Conservation (phyloP, 2,329 filamentous ascomycete species). For the Venturia oleaginea region DNA sequence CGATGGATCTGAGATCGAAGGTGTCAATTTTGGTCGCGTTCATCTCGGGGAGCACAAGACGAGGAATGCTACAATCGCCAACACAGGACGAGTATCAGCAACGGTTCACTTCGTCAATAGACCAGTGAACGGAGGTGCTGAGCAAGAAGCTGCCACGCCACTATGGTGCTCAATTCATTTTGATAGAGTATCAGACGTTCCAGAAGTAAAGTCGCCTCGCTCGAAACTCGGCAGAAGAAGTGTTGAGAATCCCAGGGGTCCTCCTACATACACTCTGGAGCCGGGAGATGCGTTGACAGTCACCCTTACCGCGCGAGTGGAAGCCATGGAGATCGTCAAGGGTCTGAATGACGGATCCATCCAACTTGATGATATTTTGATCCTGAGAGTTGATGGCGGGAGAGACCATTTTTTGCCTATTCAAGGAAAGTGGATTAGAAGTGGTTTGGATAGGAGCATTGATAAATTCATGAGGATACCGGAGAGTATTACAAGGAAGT, state of each 20-base stretch:
- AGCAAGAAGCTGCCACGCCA: constrained; percentile 36
- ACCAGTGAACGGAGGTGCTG: constrained; percentile 42
- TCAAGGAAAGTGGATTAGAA: constrained; percentile 67
- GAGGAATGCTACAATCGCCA: constrained; percentile 73
- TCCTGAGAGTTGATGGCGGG: constrained; percentile 74
- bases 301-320: constrained; percentile 58
- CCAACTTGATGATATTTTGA: constrained; percentile 73
- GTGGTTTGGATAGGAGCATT: constrained; percentile 76
- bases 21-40: constrained; percentile 71
- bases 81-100: constrained; percentile 76
- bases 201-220: not conserved
- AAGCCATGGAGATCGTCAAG: constrained; percentile 53
- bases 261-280: constrained; percentile 56
- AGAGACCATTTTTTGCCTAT: constrained; percentile 88
- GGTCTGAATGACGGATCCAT: constrained; percentile 60
- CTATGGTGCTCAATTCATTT: constrained; percentile 66
- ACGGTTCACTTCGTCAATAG: constrained; percentile 72
- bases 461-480: constrained; percentile 81
- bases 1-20: constrained; percentile 33
- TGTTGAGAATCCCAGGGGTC: constrained; percentile 15
- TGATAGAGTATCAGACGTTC: constrained; percentile 39
- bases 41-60: constrained; percentile 57
- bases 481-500: constrained; percentile 33
- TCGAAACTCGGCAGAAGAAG: constrained; percentile 9
- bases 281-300: constrained; percentile 76